A percentile compares a stretch with the other conserved stretches of the same genome.
Conservation (phyloP, 2,329 filamentous ascomycete species). For the Albifimbria verrucaria region DNA sequence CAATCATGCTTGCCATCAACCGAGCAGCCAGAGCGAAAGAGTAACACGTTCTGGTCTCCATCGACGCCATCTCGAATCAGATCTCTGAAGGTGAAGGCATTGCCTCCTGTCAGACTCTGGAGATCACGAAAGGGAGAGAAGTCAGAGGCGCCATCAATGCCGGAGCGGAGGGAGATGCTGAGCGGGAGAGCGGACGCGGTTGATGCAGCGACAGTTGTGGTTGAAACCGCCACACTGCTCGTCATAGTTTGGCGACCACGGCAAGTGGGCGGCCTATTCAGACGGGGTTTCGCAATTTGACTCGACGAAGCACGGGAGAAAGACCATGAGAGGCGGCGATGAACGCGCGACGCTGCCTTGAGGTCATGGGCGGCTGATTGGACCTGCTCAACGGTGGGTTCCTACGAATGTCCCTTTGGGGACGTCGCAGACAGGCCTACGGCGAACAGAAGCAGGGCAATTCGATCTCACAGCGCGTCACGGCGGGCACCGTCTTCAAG, state of each 20-base stretch:
- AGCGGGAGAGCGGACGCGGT: slow-evolving; percentile 16
- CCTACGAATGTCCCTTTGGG: no score
- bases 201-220: slow-evolving; percentile 12
- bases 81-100: slow-evolving; percentile 28
- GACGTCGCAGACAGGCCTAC: no score
- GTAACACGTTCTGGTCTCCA: slow-evolving; percentile 25
- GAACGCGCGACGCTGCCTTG: not conserved
- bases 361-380: no score
- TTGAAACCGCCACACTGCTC: slow-evolving; percentile 3
- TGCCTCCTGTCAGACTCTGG: slow-evolving; percentile 21
- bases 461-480: no score
- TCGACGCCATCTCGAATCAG: slow-evolving; percentile 30
- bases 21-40: slow-evolving; percentile 29
- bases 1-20: slow-evolving; percentile 26
- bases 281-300: not conserved
- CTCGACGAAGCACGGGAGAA: not conserved
- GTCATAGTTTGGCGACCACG: not conserved
- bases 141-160: slow-evolving; percentile 28
- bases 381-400: no score
- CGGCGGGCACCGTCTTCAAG: no score
- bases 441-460: no score
- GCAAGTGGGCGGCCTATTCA: not conserved
- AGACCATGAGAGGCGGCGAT: not conserved
- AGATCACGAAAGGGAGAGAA: slow-evolving; percentile 37
- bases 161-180: slow-evolving; percentile 22